Evolutionary conservation across 345 rosid species (phyloP).

Genomic region (Clausena lansium): DNA sequence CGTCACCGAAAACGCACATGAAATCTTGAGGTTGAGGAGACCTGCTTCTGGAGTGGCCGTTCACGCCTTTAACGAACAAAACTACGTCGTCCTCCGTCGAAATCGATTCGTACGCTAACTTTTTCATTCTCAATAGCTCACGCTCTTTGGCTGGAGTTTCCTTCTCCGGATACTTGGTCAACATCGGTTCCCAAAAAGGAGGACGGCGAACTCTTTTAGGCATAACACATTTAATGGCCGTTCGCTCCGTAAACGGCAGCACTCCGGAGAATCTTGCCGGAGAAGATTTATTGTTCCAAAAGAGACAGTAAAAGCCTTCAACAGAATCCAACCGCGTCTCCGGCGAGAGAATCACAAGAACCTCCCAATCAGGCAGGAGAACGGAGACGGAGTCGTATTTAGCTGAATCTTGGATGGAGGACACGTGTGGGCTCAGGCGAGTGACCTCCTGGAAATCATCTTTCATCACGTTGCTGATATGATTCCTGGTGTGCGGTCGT

Average conservation of each 20-base stretch:
- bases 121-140: slow-evolving; percentile 48
- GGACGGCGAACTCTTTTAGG: slow-evolving; percentile 49
- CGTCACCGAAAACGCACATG: slow-evolving; percentile 62
- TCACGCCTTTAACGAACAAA: slow-evolving; percentile 71
- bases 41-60: slow-evolving; percentile 52
- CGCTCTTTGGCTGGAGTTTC: slow-evolving; percentile 2
- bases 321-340: slow-evolving; percentile 5
- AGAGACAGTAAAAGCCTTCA: slow-evolving; percentile 41
- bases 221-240: slow-evolving; percentile 53
- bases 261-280: slow-evolving; percentile 50
- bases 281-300: slow-evolving; percentile 49
- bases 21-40: slow-evolving; percentile 41
- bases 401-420: background rate
- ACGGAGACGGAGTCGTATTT: slow-evolving; percentile 37
- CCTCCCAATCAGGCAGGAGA: slow-evolving; percentile 77
- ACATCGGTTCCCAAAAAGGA: slow-evolving; percentile 48
- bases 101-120: slow-evolving; percentile 66
- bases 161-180: slow-evolving; percentile 28
- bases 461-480: background rate
- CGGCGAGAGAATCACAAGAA: slow-evolving; percentile 46
- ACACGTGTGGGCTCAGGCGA: background rate
- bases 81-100: slow-evolving; percentile 74
- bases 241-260: slow-evolving; percentile 48
- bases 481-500: background rate
- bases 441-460: background rate